Base-by-base conservation (phyloP, 2,329 filamentous ascomycete species). In the Microdochium nivale region DNA sequence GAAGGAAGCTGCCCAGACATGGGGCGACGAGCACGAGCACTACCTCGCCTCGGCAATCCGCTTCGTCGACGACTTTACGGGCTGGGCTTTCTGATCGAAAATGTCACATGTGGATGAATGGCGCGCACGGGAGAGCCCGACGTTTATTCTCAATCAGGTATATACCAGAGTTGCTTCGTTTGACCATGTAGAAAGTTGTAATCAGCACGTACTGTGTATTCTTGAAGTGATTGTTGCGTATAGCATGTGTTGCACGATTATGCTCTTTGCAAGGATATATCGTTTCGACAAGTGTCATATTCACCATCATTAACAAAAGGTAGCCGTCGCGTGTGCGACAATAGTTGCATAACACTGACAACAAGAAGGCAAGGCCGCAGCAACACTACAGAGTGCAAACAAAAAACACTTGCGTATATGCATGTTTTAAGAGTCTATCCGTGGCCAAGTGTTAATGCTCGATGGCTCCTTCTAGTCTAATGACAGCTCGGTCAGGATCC, bases 61-160 rank as follows among this genome's bases (percentile, higher is more conserved):
- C 49, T 88, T 92, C 68, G 84, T 81, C 2, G 83, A 88, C 55
- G 84, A 86, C 53, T 92, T 90, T 62, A 67, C 80, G 37, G 83
- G 83, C 0, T 92, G 88, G 88, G 66, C 66, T 4, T 71, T 67
- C 55, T 71, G 53, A 64, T 33, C 9, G 16, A 16, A 33, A 40
- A 19, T 30, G 27, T 5, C 27, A 5, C 5, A 30, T 5, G 5
- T 30, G 27, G 27, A 30, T 5, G 27, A 30, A 5, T 5, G 27
- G 11, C 27, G 27, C 27, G 27, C 27, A 11, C 11, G 27, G 27
- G n/a, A n/a, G n/a, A n/a, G n/a, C n/a, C n/a, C n/a, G n/a, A n/a
- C n/a, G n/a, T n/a, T n/a, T n/a, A n/a, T n/a, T n/a, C n/a, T n/a
- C n/a, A n/a, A n/a, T n/a, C n/a, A n/a, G n/a, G n/a, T n/a, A n/a